Evolutionary conservation across 2,329 filamentous ascomycete species (phyloP).

Genomic region (Penicillium oxalicum): DNA sequence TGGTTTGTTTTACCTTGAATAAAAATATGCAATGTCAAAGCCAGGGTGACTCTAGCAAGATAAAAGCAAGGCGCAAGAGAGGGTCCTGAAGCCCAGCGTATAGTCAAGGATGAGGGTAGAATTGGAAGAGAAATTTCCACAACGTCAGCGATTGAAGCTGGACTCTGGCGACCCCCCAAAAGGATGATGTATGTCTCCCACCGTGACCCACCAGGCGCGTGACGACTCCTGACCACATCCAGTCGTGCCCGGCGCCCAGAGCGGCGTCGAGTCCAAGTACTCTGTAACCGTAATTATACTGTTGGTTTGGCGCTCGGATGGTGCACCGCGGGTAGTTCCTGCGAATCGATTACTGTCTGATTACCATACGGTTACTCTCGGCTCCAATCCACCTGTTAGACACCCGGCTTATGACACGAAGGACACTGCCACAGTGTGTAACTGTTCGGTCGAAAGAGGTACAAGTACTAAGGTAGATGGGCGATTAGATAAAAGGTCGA

Average conservation of each 20-base stretch:
- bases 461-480: too few species aligned
- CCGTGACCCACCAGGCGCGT: constrained; percentile 32
- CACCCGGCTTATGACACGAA: not conserved
- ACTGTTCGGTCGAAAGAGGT: too few species aligned
- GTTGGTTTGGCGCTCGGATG: too few species aligned
- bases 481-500: too few species aligned
- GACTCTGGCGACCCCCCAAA: constrained; percentile 8
- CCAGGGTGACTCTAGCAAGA: not conserved
- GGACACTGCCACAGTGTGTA: too few species aligned
- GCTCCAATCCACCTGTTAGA: not conserved
- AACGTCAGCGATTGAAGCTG: constrained; percentile 10
- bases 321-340: too few species aligned
- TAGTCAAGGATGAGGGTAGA: constrained; percentile 5
- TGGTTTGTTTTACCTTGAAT: constrained; percentile 21
- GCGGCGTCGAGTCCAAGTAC: too few species aligned
- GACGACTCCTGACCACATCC: constrained; percentile 31
- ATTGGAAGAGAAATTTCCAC: constrained; percentile 6
- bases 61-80: too few species aligned
- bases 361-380: constrained; percentile 22
- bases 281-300: too few species aligned
- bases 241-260: constrained; percentile 3
- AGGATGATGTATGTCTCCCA: constrained; percentile 33
- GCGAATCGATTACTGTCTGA: not conserved
- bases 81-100: too few species aligned
- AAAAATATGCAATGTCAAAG: constrained; percentile 1